These are phyloP conservation scores for Cercospora janseana DNA, from an alignment of 2,329 filamentous ascomycete genomes.

Conservation along the genomic window DNA sequence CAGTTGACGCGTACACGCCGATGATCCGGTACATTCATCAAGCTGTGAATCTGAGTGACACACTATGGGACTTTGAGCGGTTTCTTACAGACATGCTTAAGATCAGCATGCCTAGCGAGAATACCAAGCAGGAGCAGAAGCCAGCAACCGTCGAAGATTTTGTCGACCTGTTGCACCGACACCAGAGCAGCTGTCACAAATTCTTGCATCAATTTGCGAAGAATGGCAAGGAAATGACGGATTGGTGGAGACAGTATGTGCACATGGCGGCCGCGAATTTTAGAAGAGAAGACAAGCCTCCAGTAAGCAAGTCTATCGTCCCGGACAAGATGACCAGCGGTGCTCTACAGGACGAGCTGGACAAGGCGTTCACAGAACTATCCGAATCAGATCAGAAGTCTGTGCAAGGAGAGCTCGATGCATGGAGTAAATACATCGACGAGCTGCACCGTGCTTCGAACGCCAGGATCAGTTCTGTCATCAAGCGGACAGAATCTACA, in stretches of 20 bases:
- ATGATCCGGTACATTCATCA: constrained; percentile 71
- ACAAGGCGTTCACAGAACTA: constrained; percentile 49
- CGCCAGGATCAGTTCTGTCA: constrained; percentile 56
- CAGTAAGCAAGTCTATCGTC: constrained; percentile 25
- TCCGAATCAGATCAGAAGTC: constrained; percentile 46
- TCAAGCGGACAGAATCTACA: constrained; percentile 44
- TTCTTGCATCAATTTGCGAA: constrained; percentile 69
- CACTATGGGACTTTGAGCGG: constrained; percentile 63
- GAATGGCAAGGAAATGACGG: constrained; percentile 64
- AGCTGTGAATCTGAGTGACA: constrained; percentile 67
- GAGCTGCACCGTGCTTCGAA: constrained; percentile 55
- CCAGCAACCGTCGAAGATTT: constrained; percentile 69
- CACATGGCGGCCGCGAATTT: constrained; percentile 60
- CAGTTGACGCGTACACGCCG: constrained; percentile 67
- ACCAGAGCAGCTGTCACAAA: constrained; percentile 62
- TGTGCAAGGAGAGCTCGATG: constrained; percentile 56
- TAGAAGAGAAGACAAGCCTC: constrained; percentile 34
- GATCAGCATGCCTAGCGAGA: constrained; percentile 40
- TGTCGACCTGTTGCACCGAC: constrained; percentile 63
- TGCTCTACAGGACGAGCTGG: constrained; percentile 44
- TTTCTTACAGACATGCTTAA: constrained; percentile 73
- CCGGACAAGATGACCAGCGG: constrained; percentile 41
- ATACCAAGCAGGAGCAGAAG: constrained; percentile 32
- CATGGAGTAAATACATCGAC: constrained; percentile 60
- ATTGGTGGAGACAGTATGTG: constrained; percentile 61